Base-by-base conservation (phyloP, 148 eudicot genomes). In the Beta vulgaris region DNA sequence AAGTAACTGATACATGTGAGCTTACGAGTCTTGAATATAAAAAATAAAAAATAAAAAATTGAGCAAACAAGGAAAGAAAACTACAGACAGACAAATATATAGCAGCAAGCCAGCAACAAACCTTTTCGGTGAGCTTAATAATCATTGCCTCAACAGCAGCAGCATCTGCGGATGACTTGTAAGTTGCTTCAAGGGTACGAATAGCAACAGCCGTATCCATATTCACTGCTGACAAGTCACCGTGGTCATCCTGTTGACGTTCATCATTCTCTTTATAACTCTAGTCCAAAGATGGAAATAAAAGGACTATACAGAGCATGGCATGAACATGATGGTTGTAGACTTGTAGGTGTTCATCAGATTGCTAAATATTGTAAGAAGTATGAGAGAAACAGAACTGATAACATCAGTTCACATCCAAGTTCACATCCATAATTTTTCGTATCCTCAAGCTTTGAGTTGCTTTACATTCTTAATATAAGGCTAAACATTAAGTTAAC, bases 151-250 rank as follows among this genome's bases (percentile, higher is more conserved):
- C 97, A 80, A 90, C 98, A 71, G 98, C 88, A 83, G 93, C 93
- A 80, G 92, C 97, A 90, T 94, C 98, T 73, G 96, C 87, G 36
- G 98, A 94, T 66, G 97, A 88, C 82, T 88, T 94, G 76, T 86
- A 94, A 62, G 97, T 92, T 78, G 96, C 90, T 92, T 94, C 98
- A 51, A 94, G 97, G 71, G 97, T 94, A 74, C 97, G 97, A 78
- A 94, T 94, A 44, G 98, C 98, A n/a, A 94, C 96, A 74, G 98
- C 98, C 71, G 98, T 94, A 83, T 94, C 98, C 98, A 94, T 94
- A 86, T 89, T 94, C 67, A 94, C 98, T 64, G 97, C 74, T 76
- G 97, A 92, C 80, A 94, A 80, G 77, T 94, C 98, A 62, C 97
- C 98, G 74, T 90, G 84, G 72, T 94, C 97, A 87, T 94, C 98